Percentiles rank a stretch among this genome's conserved stretches.
These are phyloP conservation scores for Crotalaria pallida DNA, from an alignment of 306 rosid species.

Conservation along the genomic window DNA sequence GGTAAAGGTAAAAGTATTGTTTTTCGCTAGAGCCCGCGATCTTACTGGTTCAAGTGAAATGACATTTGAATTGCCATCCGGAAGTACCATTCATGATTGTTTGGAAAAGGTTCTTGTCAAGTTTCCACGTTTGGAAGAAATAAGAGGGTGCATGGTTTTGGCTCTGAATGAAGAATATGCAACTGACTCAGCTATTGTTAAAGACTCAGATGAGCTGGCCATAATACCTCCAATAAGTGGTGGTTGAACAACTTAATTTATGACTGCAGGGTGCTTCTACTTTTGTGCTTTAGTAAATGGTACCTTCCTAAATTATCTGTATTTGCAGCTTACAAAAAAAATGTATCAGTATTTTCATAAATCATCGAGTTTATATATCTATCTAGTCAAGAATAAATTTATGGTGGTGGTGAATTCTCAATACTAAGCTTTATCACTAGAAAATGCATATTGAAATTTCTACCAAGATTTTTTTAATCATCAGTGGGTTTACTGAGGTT, in stretches of 20 bases:
- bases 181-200: conserved; percentile 45
- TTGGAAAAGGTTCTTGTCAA: conserved; percentile 47
- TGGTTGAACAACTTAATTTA: conserved; percentile 33
- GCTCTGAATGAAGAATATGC: conserved; percentile 85
- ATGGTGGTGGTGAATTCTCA: background rate
- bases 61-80: conserved; percentile 61
- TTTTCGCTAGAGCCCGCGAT: conserved; percentile 89
- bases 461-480: background rate
- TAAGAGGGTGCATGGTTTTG: conserved; percentile 63
- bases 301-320: background rate
- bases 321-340: too few species aligned
- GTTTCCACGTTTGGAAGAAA: conserved; percentile 74
- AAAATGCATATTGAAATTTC: background rate
- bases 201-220: conserved; percentile 75
- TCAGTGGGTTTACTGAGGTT: background rate
- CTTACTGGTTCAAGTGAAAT: conserved; percentile 59
- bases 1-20: conserved; percentile 65
- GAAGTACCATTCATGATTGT: conserved; percentile 73
- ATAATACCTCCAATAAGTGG: conserved; percentile 90
- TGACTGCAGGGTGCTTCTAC: background rate
- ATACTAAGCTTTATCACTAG: background rate
- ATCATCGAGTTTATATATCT: background rate
- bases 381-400: background rate
- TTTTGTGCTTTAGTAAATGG: background rate
- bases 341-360: conserved; percentile 3